Evolutionary conservation across 2,329 filamentous ascomycete species (phyloP).

Genomic region (Ustilaginoidea virens): DNA sequence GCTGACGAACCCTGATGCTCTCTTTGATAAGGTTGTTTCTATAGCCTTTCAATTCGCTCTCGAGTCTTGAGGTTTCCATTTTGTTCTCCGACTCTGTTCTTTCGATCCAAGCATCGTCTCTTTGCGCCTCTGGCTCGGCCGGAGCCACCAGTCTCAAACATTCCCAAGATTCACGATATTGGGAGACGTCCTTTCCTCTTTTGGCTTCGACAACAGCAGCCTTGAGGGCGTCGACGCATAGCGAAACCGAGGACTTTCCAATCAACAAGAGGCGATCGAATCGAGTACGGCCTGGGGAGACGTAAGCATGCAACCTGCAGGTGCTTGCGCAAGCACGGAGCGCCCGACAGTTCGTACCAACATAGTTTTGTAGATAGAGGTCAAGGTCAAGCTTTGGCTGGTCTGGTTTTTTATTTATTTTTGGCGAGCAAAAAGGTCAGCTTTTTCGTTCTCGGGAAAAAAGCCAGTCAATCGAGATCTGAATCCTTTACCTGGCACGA

Average conservation of each 20-base stretch:
- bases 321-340: no score
- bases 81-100: slow-evolving; percentile 50
- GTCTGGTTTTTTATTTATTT: slow-evolving; percentile 30
- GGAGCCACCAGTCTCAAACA: slow-evolving; percentile 49
- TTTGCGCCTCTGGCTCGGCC: slow-evolving; percentile 47
- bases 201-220: slow-evolving; percentile 64
- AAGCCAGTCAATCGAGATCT: background rate
- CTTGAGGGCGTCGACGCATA: slow-evolving; percentile 69
- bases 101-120: slow-evolving; percentile 64
- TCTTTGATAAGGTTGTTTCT: slow-evolving; percentile 97
- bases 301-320: background rate
- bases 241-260: slow-evolving; percentile 58
- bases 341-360: no score
- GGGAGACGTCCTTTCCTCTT: slow-evolving; percentile 52
- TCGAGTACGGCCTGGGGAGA: slow-evolving; percentile 53
- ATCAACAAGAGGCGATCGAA: slow-evolving; percentile 72
- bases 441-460: background rate
- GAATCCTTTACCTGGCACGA: slow-evolving; percentile 33
- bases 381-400: slow-evolving; percentile 83
- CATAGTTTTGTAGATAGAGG: slow-evolving; percentile 79
- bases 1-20: slow-evolving; percentile 74
- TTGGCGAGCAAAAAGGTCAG: background rate
- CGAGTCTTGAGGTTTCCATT: slow-evolving; percentile 58
- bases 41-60: slow-evolving; percentile 76
- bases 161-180: slow-evolving; percentile 56